These are phyloP conservation scores for Paramecium primaurelia DNA, from an alignment of 73 alveolate species.

Conservation along the genomic window DNA sequence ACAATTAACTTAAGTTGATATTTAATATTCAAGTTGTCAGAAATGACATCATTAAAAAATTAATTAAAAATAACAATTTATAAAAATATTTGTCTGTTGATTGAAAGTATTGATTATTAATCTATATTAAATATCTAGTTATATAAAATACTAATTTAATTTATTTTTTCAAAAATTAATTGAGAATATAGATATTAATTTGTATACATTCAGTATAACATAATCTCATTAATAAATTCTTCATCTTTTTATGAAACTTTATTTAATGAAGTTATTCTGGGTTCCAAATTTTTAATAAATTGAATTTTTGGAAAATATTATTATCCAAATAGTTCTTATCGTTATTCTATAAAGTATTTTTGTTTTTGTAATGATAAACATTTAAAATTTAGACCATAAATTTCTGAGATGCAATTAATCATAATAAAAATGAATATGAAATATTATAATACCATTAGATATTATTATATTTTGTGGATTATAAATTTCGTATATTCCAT, in stretches of 20 bases:
- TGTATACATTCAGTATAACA: not conserved
- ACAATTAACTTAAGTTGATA: no score
- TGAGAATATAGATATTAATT: no score
- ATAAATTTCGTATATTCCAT: conserved; percentile 92
- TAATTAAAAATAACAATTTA: no score
- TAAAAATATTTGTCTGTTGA: no score
- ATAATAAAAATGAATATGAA: no score
- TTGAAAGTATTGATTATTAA: not conserved
- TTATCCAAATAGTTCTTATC: not conserved
- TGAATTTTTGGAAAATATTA: not conserved
- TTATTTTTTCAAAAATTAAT: no score
- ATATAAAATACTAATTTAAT: no score
- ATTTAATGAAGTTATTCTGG: not conserved
- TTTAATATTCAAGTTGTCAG: not conserved
- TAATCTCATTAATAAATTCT: not conserved
- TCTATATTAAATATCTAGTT: not conserved
- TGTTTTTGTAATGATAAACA: no score
- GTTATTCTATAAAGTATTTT: not conserved
- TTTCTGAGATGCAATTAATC: no score
- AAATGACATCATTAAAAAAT: not conserved
- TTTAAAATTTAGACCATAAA: no score
- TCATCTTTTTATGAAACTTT: not conserved
- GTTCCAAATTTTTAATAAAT: not conserved
- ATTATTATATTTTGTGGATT: conserved; percentile 60
- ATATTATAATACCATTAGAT: no score